Evolutionary conservation across 2,329 filamentous ascomycete species (phyloP).

Genomic region (Aaosphaeria arxii): DNA sequence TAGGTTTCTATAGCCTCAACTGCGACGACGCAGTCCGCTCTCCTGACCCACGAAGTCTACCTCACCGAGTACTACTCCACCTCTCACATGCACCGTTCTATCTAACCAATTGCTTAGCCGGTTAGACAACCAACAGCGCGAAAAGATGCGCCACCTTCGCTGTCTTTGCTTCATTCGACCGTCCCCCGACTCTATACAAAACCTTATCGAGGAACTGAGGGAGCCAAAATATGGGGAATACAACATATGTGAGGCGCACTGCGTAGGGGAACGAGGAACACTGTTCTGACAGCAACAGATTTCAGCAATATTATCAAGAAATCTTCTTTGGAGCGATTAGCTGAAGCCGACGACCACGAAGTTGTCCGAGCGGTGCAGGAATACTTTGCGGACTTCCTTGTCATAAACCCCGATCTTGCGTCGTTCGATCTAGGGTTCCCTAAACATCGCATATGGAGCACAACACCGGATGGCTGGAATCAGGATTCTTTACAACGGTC

Average conservation of each 20-base stretch:
- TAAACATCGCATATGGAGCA: slow-evolving; percentile 74
- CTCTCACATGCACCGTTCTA: slow-evolving; percentile 3
- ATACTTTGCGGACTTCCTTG: slow-evolving; percentile 93
- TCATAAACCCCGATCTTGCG: slow-evolving; percentile 92
- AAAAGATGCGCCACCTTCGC: slow-evolving; percentile 96
- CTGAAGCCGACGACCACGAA: slow-evolving; percentile 96
- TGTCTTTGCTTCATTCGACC: slow-evolving; percentile 93
- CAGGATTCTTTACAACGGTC: slow-evolving; percentile 80
- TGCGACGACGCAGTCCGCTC: slow-evolving; percentile 88
- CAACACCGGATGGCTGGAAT: slow-evolving; percentile 84
- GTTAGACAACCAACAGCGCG: slow-evolving; percentile 80
- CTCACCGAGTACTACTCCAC: slow-evolving; percentile 68
- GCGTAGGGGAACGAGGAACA: neutral
- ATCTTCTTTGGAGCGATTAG: slow-evolving; percentile 86
- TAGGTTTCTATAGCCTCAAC: slow-evolving; percentile 88
- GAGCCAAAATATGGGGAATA: slow-evolving; percentile 98
- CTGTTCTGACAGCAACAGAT: slow-evolving; percentile 47
- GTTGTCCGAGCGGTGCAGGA: slow-evolving; percentile 93
- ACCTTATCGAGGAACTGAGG: slow-evolving; percentile 89
- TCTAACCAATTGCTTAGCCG: slow-evolving; percentile 49
- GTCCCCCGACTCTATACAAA: slow-evolving; percentile 87
- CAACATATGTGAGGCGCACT: slow-evolving; percentile 62
- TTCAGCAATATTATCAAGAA: slow-evolving; percentile 99
- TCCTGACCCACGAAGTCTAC: slow-evolving; percentile 96
- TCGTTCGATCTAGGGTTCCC: slow-evolving; percentile 73